Conservation (phyloP, 371 early-diverging fungal genomes). For the Syncephalastrum monosporum region DNA sequence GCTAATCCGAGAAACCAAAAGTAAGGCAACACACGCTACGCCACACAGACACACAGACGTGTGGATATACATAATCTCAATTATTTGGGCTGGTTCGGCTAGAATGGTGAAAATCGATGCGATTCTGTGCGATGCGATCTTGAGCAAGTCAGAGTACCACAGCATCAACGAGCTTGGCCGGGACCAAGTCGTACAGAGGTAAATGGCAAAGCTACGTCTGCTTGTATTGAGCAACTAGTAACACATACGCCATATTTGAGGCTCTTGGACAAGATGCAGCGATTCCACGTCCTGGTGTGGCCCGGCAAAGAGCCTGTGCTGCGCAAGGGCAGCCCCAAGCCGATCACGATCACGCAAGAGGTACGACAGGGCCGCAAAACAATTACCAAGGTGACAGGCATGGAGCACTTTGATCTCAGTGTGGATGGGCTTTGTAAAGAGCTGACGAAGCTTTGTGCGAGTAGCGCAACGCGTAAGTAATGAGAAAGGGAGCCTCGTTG, state of each 20-base stretch:
- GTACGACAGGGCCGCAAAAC: slow-evolving; percentile 65
- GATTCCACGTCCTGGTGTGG: slow-evolving; percentile 44
- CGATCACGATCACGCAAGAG: slow-evolving; percentile 60
- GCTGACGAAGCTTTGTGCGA: slow-evolving; percentile 63
- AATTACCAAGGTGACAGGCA: slow-evolving; percentile 60
- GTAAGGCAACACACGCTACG: slow-evolving; percentile 14
- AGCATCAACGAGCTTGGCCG: slow-evolving; percentile 51
- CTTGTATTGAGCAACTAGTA: not conserved
- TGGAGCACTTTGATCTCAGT: slow-evolving; percentile 63
- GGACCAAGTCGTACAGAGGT: slow-evolving; percentile 51
- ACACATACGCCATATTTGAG: slow-evolving; percentile 5
- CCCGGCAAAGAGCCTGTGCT: slow-evolving; percentile 47
- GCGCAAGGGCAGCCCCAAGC: slow-evolving; percentile 45
- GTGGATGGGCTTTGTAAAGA: slow-evolving; percentile 62
- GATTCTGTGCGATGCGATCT: slow-evolving; percentile 56
- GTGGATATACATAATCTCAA: not conserved
- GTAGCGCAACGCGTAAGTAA: slow-evolving; percentile 62
- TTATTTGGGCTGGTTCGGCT: slow-evolving; percentile 9
- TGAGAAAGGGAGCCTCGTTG: not conserved
- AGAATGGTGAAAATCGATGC: slow-evolving; percentile 60
- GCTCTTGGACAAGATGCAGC: slow-evolving; percentile 54
- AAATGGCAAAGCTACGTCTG: not conserved
- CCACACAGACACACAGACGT: too few species aligned
- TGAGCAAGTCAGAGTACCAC: slow-evolving; percentile 61
- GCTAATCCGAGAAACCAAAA: slow-evolving; percentile 64